Base-by-base conservation (phyloP, 805 yeast genomes). In the Ogataea trehalophila region DNA sequence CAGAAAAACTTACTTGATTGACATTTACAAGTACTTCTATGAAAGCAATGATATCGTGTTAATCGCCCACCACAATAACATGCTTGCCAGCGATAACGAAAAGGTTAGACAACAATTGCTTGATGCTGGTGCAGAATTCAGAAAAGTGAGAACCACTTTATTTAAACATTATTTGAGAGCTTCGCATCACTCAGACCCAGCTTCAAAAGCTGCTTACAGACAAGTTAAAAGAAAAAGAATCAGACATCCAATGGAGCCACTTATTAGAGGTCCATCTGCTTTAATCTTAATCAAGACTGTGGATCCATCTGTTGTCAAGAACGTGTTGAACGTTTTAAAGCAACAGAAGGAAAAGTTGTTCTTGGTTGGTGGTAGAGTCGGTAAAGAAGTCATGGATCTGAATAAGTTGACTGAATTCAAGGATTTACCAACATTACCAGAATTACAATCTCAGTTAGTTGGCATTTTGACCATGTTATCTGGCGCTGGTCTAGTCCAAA, bases 191-290 rank as follows among this genome's bases (percentile, higher is more conserved):
- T 66, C 65, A 2, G 95, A 91, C 63, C 97, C 98, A 2, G 84
- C 95, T 37, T 72, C 78, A 49, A 64, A 65, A 43, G 79, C 73
- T 37, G 83, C 85, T 17, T 37, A 42, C 38, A 56, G 66, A 49
- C 57, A 54, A 47, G 62, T 65, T 33, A 62, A 69, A 53, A 73
- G 74, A 55, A 70, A 68, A 46, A 66, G 68, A 34, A 68, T 69
- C 7, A 62, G 65, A 23, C 95, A 88, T 65, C 95, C 96, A 15
- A 68, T 92, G 55, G 63, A 76, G 23, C 80, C 83, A 9, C 71
- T 90, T 45, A 75, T 94, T 49, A 70, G 71, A 50, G 98, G 98
- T 8, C 97, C 98, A 22, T 84, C 96, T 2, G 95, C 95, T 1
- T 74, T 87, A 9, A 79, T 92, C 47, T 65, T 85, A 18, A 76